Conservation (phyloP, 2,329 filamentous ascomycete genomes). For the Neospermospora avenae region DNA sequence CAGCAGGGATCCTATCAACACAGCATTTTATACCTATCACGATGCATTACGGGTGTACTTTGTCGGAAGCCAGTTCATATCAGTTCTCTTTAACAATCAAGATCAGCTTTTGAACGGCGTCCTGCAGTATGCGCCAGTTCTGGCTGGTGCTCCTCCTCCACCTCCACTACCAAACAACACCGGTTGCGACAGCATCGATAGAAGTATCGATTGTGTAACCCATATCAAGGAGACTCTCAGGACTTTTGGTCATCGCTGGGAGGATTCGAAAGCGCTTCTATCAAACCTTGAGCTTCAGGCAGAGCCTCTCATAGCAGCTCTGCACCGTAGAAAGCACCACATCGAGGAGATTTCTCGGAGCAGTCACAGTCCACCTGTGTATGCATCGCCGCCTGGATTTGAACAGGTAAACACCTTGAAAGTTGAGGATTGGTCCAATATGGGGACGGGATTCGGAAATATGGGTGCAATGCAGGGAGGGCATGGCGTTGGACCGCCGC, state of each 20-base stretch:
- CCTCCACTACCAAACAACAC: slow-evolving; percentile 45
- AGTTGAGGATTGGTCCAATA: slow-evolving; percentile 23
- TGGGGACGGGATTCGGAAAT: slow-evolving; percentile 18
- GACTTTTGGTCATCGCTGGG: slow-evolving; percentile 59
- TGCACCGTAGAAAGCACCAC: slow-evolving; percentile 42
- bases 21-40: slow-evolving; percentile 77
- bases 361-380: slow-evolving; percentile 26
- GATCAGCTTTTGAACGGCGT: slow-evolving; percentile 50
- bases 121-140: slow-evolving; percentile 23
- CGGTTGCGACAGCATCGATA: slow-evolving; percentile 49
- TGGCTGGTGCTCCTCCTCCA: slow-evolving; percentile 46
- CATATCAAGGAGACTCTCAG: slow-evolving; percentile 51
- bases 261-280: slow-evolving; percentile 51
- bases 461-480: slow-evolving; percentile 15
- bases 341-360: slow-evolving; percentile 22
- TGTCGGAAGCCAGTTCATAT: slow-evolving; percentile 61
- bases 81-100: slow-evolving; percentile 55
- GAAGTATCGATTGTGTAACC: slow-evolving; percentile 54
- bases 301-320: slow-evolving; percentile 33
- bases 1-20: slow-evolving; percentile 54
- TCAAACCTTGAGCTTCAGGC: slow-evolving; percentile 47
- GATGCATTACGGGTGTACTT: slow-evolving; percentile 84
- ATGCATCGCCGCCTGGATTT: slow-evolving; percentile 20
- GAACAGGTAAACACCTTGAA: slow-evolving; percentile 24
- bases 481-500: slow-evolving; percentile 11